A percentile compares a stretch with the other conserved stretches of the same genome.
phyloP scores from a whole-genome alignment of 768 basidiomycete species.

The Gyrodon lividus region DNA sequence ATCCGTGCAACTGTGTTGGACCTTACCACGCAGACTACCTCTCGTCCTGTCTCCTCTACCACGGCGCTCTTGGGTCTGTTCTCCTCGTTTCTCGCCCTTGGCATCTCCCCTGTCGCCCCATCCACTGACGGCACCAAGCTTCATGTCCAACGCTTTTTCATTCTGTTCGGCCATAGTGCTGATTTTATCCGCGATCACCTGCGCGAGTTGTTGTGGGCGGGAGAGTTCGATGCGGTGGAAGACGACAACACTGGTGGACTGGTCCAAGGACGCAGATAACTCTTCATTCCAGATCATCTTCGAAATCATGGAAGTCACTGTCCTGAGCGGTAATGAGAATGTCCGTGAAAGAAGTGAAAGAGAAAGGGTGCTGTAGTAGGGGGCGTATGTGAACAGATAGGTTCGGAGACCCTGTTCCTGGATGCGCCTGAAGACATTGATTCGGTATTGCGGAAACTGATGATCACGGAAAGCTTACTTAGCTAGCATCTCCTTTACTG shows the following conservation, averaged over 20 bases:
- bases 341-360: constrained; percentile 83
- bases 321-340: constrained; percentile 77
- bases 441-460: constrained; percentile 2
- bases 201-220: constrained; percentile 86
- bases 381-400: constrained; percentile 94
- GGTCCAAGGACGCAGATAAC: constrained; percentile 89
- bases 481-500: constrained; percentile 93
- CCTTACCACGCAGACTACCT: constrained; percentile 57
- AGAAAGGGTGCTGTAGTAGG: constrained; percentile 90
- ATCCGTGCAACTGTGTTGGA: constrained; percentile 4
- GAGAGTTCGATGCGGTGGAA: constrained; percentile 91
- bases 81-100: constrained; percentile 78
- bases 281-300: constrained; percentile 99
- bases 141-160: constrained; percentile 84
- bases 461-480: constrained; percentile 51
- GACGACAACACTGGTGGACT: constrained; percentile 83
- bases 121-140: constrained; percentile 63
- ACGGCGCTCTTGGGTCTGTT: constrained; percentile 74
- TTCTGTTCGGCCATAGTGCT: constrained; percentile 86
- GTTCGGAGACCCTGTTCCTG: constrained; percentile 97
- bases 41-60: constrained; percentile 64
- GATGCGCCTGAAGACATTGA: constrained; percentile 67
- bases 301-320: constrained; percentile 82
- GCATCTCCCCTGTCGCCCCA: constrained; percentile 51
- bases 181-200: constrained; percentile 85